phyloP scores from a whole-genome alignment of 129 eudicot genomes.

The Scalesia atractyloides region DNA sequence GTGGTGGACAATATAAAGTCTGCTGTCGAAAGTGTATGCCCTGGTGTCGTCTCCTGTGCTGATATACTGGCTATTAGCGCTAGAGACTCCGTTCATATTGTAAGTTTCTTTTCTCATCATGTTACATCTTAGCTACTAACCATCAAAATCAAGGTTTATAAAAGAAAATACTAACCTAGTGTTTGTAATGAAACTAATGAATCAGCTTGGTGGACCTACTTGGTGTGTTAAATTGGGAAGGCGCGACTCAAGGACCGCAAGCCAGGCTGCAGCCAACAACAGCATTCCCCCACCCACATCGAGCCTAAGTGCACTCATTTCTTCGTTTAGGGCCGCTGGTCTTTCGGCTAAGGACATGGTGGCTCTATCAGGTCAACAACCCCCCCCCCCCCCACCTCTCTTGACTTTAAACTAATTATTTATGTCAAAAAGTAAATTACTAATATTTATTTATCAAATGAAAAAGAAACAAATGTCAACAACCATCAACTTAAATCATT shows the following conservation, averaged over 20 bases:
- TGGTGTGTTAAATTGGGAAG: constrained; percentile 88
- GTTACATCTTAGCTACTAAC: background rate
- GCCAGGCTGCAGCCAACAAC: constrained; percentile 69
- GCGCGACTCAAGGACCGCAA: constrained; percentile 84
- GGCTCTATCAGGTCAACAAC: constrained; percentile 61
- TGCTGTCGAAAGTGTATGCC: constrained; percentile 76
- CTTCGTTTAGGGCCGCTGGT: constrained; percentile 61
- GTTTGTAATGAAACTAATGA: constrained; percentile 1
- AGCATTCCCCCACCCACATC: constrained; percentile 82
- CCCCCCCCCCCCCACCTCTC: constrained; percentile 4
- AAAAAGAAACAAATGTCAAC: background rate
- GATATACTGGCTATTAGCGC: constrained; percentile 79
- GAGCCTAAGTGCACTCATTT: constrained; percentile 56
- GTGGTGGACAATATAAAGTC: constrained; percentile 80
- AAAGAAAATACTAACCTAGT: background rate
- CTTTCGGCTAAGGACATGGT: constrained; percentile 82
- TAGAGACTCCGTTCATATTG: constrained; percentile 68
- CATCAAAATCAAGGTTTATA: background rate
- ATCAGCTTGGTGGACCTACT: constrained; percentile 92
- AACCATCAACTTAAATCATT: no score
- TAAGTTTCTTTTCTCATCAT: constrained; percentile 28
- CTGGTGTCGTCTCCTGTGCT: constrained; percentile 91
- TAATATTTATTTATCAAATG: no score
- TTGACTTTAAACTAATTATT: background rate
- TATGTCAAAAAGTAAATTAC: no score